A percentile compares a stretch with the other conserved stretches of the same genome.
Evolutionary conservation across 768 basidiomycete species (phyloP).

Genomic region (Suillus ampliporus): DNA sequence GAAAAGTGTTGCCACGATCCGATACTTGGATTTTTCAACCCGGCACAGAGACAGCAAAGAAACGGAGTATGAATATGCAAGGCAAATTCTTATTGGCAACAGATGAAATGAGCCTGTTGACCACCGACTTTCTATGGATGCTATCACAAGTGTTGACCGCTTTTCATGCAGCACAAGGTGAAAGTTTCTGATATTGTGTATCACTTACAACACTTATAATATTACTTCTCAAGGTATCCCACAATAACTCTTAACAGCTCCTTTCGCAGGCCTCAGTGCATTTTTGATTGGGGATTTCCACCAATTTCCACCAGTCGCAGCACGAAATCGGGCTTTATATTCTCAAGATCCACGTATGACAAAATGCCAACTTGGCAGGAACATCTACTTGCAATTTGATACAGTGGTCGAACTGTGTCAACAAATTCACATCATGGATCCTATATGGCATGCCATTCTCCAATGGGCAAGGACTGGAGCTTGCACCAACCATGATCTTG

Average conservation of each 20-base stretch:
- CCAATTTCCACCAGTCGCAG: constrained; percentile 25
- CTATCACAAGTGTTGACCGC: constrained; percentile 24
- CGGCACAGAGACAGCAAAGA: neutral
- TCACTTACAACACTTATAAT: too few relatives aligned
- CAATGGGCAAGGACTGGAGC: constrained; percentile 19
- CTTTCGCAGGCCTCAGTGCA: neutral
- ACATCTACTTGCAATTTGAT: constrained; percentile 35
- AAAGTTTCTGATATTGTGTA: too few relatives aligned
- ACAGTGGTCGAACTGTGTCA: constrained; percentile 44
- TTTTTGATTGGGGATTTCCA: constrained; percentile 45
- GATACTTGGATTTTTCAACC: neutral
- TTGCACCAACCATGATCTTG: too few relatives aligned
- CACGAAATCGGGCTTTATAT: constrained; percentile 16
- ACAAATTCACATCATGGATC: constrained; percentile 41
- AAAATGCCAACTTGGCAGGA: constrained; percentile 22
- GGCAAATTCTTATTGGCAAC: constrained; percentile 18
- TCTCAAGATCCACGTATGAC: constrained; percentile 1
- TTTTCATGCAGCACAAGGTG: constrained; percentile 22
- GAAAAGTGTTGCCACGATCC: neutral
- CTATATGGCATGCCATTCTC: constrained; percentile 36
- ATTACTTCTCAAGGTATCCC: too few relatives aligned
- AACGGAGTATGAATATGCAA: neutral
- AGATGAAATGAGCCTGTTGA: constrained; percentile 34
- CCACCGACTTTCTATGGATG: constrained; percentile 47
- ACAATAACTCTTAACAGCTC: neutral